Conservation (phyloP, 306 rosid species). For the Glycine latifolia region DNA sequence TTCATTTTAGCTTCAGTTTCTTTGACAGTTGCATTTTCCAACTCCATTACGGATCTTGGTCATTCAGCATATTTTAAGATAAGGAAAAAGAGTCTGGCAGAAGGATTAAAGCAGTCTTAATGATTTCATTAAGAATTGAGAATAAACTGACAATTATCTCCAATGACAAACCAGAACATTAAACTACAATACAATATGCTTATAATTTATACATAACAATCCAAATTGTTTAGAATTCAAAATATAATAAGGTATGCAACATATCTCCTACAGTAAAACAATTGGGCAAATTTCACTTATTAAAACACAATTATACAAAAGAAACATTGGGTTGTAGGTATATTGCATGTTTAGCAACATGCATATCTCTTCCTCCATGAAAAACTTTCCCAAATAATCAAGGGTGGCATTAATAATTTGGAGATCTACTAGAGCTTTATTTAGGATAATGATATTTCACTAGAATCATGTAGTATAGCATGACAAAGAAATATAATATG, state of each 20-base stretch:
- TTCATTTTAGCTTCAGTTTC: slow-evolving; percentile 60
- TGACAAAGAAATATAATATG: no score
- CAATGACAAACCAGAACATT: slow-evolving; percentile 43
- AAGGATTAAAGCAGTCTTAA: slow-evolving; percentile 38
- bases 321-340: slow-evolving; percentile 4
- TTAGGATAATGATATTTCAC: no score
- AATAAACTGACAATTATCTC: neutral
- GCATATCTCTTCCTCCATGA: neutral
- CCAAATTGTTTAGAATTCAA: slow-evolving; percentile 57
- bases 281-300: slow-evolving; percentile 5
- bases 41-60: slow-evolving; percentile 48
- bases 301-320: slow-evolving; percentile 22
- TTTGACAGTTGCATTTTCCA: slow-evolving; percentile 48
- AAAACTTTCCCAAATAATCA: no score
- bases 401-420: no score
- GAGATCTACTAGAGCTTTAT: no score
- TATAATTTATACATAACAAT: slow-evolving; percentile 60
- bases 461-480: no score
- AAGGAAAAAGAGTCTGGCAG: slow-evolving; percentile 66
- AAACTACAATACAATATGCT: slow-evolving; percentile 35
- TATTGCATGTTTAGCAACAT: slow-evolving; percentile 12
- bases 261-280: slow-evolving; percentile 79
- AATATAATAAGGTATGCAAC: neutral
- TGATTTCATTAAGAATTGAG: slow-evolving; percentile 12
- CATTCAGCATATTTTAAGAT: slow-evolving; percentile 47